Evolutionary conservation across 2,329 filamentous ascomycete genomes (phyloP).

Genomic region (Pseudocercospora musae): DNA sequence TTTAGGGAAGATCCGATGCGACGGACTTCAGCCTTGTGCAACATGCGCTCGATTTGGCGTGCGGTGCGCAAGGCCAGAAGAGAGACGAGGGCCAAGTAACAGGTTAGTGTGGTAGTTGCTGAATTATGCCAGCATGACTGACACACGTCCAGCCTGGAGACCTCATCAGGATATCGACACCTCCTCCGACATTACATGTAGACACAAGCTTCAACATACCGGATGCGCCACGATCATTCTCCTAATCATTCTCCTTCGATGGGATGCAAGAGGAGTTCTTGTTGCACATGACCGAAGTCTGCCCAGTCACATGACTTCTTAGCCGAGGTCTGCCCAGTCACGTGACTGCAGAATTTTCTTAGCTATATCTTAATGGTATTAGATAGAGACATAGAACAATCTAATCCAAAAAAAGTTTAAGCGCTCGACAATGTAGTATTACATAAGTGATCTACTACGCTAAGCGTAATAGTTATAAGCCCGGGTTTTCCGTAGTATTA

Average conservation of each 20-base stretch:
- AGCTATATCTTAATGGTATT: too few relatives aligned
- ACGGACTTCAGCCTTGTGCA: conserved; percentile 16
- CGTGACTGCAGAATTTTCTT: too few relatives aligned
- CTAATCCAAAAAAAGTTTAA: too few relatives aligned
- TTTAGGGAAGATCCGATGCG: conserved; percentile 17
- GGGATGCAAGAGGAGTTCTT: conserved; percentile 7
- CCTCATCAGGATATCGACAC: background rate
- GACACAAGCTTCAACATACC: conserved; percentile 16
- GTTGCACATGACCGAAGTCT: too few relatives aligned
- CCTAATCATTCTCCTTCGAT: conserved; percentile 8
- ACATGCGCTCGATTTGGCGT: conserved; percentile 19
- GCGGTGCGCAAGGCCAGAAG: conserved; percentile 15
- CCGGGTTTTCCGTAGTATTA: too few relatives aligned
- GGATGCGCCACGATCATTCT: background rate
- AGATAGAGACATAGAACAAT: too few relatives aligned
- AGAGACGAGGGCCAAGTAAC: conserved; percentile 14
- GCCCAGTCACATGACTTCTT: too few relatives aligned
- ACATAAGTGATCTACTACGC: too few relatives aligned
- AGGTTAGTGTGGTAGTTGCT: conserved; percentile 8
- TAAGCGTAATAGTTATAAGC: too few relatives aligned
- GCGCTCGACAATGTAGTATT: too few relatives aligned
- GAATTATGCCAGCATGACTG: background rate
- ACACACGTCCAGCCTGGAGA: conserved; percentile 1
- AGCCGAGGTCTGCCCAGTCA: too few relatives aligned
- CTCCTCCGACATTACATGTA: conserved; percentile 14